Evolutionary conservation across 1,284 basidiomycete species (phyloP).

Genomic region (Apiotrichum gamsii): DNA sequence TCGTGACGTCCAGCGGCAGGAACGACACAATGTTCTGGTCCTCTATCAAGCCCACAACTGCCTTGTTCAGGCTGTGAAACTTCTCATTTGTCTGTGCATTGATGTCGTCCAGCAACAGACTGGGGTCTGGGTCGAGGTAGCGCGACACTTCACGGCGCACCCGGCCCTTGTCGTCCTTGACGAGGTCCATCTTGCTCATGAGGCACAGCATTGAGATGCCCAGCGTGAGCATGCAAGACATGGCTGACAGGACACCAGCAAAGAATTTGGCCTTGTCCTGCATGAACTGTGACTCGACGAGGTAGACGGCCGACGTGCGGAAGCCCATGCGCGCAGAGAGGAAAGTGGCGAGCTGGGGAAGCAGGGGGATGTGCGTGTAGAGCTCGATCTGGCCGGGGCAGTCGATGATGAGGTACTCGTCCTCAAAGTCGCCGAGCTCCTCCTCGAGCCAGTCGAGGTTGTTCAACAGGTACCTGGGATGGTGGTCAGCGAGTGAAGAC

Average conservation of each 20-base stretch:
- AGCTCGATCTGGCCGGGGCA: slow-evolving; percentile 99
- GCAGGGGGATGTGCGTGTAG: slow-evolving; percentile 95
- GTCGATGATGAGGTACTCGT: slow-evolving; percentile 97
- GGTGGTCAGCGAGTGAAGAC: slow-evolving; percentile 4
- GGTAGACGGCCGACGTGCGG: slow-evolving; percentile 74
- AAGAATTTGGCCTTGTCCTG: slow-evolving; percentile 99
- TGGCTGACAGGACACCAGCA: slow-evolving; percentile 93
- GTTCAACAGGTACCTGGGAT: slow-evolving; percentile 85
- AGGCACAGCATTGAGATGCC: slow-evolving; percentile 96
- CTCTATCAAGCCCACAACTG: slow-evolving; percentile 82
- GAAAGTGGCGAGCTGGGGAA: slow-evolving; percentile 74
- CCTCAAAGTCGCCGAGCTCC: slow-evolving; percentile 86
- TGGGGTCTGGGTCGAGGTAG: slow-evolving; percentile 97
- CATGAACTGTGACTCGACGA: slow-evolving; percentile 98
- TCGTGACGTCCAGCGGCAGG: slow-evolving; percentile 84
- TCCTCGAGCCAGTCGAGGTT: slow-evolving; percentile 99
- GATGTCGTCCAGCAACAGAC: slow-evolving; percentile 66
- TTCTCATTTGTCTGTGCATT: slow-evolving; percentile 67
- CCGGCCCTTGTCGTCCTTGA: slow-evolving; percentile 69
- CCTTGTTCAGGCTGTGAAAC: slow-evolving; percentile 89
- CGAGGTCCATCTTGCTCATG: slow-evolving; percentile 99
- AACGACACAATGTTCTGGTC: slow-evolving; percentile 98
- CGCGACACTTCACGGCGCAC: slow-evolving; percentile 66
- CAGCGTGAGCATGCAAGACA: slow-evolving; percentile 98
- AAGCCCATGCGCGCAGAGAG: slow-evolving; percentile 59